These are phyloP conservation scores for Eucalyptus sp. DNA, from an alignment of 345 rosid genomes.

Conservation along the genomic window DNA sequence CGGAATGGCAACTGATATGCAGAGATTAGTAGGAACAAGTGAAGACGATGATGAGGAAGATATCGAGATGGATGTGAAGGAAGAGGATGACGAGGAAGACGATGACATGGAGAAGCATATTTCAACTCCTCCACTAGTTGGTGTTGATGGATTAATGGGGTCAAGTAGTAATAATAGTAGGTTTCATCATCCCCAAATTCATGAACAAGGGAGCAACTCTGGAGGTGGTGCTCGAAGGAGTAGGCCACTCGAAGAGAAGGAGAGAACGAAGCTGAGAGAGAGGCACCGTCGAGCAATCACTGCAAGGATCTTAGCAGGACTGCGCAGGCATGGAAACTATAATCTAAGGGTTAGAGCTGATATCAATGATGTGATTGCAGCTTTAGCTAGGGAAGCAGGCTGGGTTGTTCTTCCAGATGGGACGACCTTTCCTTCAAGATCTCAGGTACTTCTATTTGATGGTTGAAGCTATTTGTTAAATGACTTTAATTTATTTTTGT, in stretches of 20 bases:
- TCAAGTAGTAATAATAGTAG: constrained; percentile 36
- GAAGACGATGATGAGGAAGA: constrained; percentile 97
- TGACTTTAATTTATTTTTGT: not conserved
- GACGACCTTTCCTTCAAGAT: constrained; percentile 90
- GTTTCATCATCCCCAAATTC: constrained; percentile 53
- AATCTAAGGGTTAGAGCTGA: constrained; percentile 99
- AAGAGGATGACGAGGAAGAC: constrained; percentile 72
- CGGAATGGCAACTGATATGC: constrained; percentile 74
- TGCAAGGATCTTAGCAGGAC: constrained; percentile 93
- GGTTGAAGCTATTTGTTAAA: not conserved
- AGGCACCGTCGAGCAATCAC: constrained; percentile 95
- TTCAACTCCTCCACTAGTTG: constrained; percentile 26
- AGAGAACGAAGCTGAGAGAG: constrained; percentile 95
- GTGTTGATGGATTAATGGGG: constrained; percentile 27
- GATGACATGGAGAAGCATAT: constrained; percentile 42
- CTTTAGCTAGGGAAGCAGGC: constrained; percentile 99
- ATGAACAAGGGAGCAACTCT: constrained; percentile 68
- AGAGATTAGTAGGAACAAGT: constrained; percentile 54
- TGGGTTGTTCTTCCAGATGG: constrained; percentile 99
- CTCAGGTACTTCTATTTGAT: constrained; percentile 52
- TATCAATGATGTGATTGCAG: constrained; percentile 96
- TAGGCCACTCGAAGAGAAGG: constrained; percentile 90
- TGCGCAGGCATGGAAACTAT: constrained; percentile 95
- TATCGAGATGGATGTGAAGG: constrained; percentile 49
- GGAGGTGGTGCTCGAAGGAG: constrained; percentile 75